These are phyloP conservation scores for Ogataea salicorniae DNA, from an alignment of 805 yeast genomes.

Conservation along the genomic window DNA sequence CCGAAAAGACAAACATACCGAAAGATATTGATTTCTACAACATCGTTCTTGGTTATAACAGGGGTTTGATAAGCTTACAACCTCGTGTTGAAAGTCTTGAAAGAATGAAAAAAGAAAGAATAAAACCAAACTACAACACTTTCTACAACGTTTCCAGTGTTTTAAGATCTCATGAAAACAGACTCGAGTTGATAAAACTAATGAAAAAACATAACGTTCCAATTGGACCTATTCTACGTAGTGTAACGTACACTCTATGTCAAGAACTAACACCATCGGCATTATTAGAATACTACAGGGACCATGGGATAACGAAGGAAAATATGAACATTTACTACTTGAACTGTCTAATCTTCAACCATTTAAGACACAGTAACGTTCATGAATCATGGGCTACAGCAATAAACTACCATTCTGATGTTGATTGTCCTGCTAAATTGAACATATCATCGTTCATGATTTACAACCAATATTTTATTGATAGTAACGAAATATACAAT, in stretches of 20 bases:
- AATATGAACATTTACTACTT: slow-evolving; percentile 12
- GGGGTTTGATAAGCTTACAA: slow-evolving; percentile 11
- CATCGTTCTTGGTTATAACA: slow-evolving; percentile 14
- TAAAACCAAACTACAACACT: slow-evolving; percentile 21
- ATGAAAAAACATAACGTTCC: slow-evolving; percentile 21
- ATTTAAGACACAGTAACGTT: slow-evolving; percentile 10
- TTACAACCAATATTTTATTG: slow-evolving; percentile 19
- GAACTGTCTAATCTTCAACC: slow-evolving; percentile 19
- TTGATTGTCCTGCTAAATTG: neutral
- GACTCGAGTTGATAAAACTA: slow-evolving; percentile 15
- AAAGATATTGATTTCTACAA: slow-evolving; percentile 28
- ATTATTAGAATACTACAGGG: slow-evolving; percentile 11
- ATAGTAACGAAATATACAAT: slow-evolving; percentile 16
- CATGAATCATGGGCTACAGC: slow-evolving; percentile 18
- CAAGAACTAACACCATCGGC: slow-evolving; percentile 11
- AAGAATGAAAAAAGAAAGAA: slow-evolving; percentile 7
- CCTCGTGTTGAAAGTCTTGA: slow-evolving; percentile 18
- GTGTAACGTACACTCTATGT: slow-evolving; percentile 14
- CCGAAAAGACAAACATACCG: slow-evolving; percentile 9
- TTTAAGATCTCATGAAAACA: slow-evolving; percentile 13
- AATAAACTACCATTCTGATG: neutral
- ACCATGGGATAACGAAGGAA: slow-evolving; percentile 8
- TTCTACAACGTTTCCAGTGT: slow-evolving; percentile 25
- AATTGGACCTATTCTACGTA: slow-evolving; percentile 18
- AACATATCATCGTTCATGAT: slow-evolving; percentile 18